Base-by-base conservation (phyloP, 495 filamentous ascomycete genomes). In the Xylona heveae region DNA sequence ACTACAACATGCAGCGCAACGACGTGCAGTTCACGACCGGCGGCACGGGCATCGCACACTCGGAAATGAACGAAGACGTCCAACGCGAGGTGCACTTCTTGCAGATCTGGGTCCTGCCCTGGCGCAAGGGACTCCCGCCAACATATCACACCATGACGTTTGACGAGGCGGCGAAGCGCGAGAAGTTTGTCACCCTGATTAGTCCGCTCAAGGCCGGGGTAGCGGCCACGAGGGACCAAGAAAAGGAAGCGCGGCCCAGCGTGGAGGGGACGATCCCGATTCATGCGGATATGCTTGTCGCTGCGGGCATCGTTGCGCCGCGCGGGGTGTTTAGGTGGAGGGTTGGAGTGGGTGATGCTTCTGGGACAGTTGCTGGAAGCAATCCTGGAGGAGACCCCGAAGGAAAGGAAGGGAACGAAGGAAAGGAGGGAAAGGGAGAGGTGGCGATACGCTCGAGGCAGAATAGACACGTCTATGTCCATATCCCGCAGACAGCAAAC, bases 21-120 rank as follows among this genome's bases (percentile, higher is more conserved):
- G 77, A 83, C 46, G 74, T 84, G 18, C 78, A 84, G 47, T 84
- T 84, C 47, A 84, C 77, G 3, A 79, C 70, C 9, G 78, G 74
- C 19, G 78, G 78, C 27, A 77, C 61, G 20, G 67, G 78, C 24
- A 80, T 88, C 42, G 64, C 74, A 16, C 77, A 88, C 44, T 68
- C 61, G 9, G 78, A 88, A 53, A 64, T 69, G 44, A 82, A 80
- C 50, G 71, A 82, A 42, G 58, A 71, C 40, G 43, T 49, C 10
- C 51, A 54, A 25, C 64, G 75, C 17, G 57, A 68, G 8, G 72
- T 78, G 12, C 78, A 85, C 44, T 82, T 83, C 47, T 57, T 84
- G 14, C 77, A 84, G 50, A 84, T 84, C 38, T 84, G 76, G 78
- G 77, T 66, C 2, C 48, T 74, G 14, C 77, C 78, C 2, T 79